Evolutionary conservation across 495 filamentous ascomycete genomes (phyloP).

Genomic region (Aspergillus cristatus): DNA sequence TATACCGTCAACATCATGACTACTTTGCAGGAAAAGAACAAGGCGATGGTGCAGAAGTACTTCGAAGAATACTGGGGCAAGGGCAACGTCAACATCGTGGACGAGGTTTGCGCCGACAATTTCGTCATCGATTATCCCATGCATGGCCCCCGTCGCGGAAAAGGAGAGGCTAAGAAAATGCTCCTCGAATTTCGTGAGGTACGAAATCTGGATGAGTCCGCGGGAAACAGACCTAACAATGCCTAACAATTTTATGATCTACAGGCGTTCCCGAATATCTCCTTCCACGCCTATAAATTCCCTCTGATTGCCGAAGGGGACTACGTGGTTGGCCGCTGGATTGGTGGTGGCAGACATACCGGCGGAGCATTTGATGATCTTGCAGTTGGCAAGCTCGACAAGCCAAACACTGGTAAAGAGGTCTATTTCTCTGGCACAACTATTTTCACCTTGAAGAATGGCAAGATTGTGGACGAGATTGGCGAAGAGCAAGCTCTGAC

Average conservation of each 20-base stretch:
- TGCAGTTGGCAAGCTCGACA: conserved; percentile 1
- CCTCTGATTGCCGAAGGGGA: conserved; percentile 8
- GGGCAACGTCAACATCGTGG: conserved; percentile 1
- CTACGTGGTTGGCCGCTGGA: conserved; percentile 7
- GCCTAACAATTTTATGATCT: background rate
- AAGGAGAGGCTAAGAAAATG: conserved; percentile 2
- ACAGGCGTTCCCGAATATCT: conserved; percentile 2
- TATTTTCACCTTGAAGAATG: conserved; percentile 6
- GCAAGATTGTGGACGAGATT: conserved; percentile 7
- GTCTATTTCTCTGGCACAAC: conserved; percentile 7
- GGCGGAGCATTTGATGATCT: conserved; percentile 6
- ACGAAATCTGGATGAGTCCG: background rate
- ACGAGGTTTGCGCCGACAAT: conserved; percentile 2
- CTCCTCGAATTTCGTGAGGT: conserved; percentile 1
- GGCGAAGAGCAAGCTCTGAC: conserved; percentile 5
- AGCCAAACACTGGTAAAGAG: conserved; percentile 6
- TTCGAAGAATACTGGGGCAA: conserved; percentile 1
- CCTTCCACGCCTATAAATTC: conserved; percentile 3
- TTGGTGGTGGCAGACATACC: conserved; percentile 8
- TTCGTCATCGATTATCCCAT: background rate
- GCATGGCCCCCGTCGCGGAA: conserved; percentile 1
- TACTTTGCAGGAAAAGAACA: conserved; percentile 1
- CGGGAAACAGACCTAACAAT: too few species aligned
- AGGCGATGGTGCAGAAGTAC: background rate
- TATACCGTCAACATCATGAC: too few species aligned